Conservation (phyloP, 176 grass and related monocot genomes). For the Carex myosuroides region DNA sequence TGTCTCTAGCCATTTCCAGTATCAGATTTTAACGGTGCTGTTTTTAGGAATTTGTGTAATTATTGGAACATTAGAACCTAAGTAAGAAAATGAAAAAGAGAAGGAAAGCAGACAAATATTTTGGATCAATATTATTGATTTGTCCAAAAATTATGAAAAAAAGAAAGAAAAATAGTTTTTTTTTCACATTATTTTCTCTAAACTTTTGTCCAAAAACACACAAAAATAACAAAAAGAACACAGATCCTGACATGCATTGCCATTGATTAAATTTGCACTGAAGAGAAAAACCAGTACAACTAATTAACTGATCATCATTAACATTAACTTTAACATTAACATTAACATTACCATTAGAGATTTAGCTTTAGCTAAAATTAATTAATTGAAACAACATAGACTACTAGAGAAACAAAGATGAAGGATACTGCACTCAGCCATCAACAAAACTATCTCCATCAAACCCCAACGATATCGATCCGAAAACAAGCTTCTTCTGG, state of each 20-base stretch:
- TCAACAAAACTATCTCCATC: conserved; percentile 3
- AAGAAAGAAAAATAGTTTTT: background rate
- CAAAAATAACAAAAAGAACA: background rate
- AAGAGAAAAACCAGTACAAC: background rate
- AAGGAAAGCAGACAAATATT: background rate
- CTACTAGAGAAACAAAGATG: background rate
- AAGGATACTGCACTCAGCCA: background rate
- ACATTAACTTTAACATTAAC: too few species aligned
- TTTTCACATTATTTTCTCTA: background rate
- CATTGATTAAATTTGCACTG: background rate
- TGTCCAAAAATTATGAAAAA: background rate
- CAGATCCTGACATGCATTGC: background rate
- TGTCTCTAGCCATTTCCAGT: background rate
- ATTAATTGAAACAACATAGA: conserved; percentile 4
- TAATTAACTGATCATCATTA: background rate
- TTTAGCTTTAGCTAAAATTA: conserved; percentile 20
- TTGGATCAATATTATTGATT: background rate
- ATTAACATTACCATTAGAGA: conserved; percentile 3
- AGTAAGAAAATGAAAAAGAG: background rate
- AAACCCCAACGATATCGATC: background rate
- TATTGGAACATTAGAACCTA: background rate
- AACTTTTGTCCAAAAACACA: background rate
- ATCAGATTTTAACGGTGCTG: too few species aligned
- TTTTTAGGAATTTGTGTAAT: too few species aligned
- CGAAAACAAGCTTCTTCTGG: background rate